Evolutionary conservation across 2,329 filamentous ascomycete species (phyloP), one percentile per base, ranked within the genome.

Genomic region (Sporothrix protearum): DNA sequence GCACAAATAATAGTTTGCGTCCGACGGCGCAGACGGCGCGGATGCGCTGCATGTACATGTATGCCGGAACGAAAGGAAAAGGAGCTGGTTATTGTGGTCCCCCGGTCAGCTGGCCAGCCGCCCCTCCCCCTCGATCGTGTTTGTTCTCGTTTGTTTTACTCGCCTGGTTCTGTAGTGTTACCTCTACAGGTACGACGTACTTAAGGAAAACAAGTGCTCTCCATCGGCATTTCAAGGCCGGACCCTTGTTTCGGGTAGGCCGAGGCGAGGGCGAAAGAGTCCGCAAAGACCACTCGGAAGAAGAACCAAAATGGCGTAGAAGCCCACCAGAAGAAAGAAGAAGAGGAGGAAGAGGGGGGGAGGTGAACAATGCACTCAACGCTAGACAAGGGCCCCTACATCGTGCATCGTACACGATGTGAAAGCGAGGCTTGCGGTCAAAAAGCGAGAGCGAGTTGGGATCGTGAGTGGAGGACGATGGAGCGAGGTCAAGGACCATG

Each of bases 291-390:
- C 36, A 45, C n/a, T 9, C 16, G 28, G 12, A 28, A 49, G 4
- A 47, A 39, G 59, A 33, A 45, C 45, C 22, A 16, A 42, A 49
- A 49, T 28, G 68, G 10, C 55, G 14, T 66, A n/a, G 69, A 71
- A 49, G 22, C 22, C 59, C 59, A 28, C 49, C 67, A 67, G 61
- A 67, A 71, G 45, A 22, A 42, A n/a, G 30, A 66, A 70, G 30
- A 16, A 33, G 16, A 66, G 33, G 19, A 63, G 42, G 30, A 42
- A 45, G 30, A 66, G 33, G 33, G 33, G 33, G 33, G 33, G 55
- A 51, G 28, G 33, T 66, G 59, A 61, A 47, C 61, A 57, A 64
- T 64, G 59, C 59, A 42, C 6, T 36, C 33, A 57, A n/a, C 57
- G n/a, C 49, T 45, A 33, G 30, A 22, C 59, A 45, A 47, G 49